Base-by-base conservation (phyloP, 2,329 filamentous ascomycete genomes). In the Colletotrichum liaoningense region DNA sequence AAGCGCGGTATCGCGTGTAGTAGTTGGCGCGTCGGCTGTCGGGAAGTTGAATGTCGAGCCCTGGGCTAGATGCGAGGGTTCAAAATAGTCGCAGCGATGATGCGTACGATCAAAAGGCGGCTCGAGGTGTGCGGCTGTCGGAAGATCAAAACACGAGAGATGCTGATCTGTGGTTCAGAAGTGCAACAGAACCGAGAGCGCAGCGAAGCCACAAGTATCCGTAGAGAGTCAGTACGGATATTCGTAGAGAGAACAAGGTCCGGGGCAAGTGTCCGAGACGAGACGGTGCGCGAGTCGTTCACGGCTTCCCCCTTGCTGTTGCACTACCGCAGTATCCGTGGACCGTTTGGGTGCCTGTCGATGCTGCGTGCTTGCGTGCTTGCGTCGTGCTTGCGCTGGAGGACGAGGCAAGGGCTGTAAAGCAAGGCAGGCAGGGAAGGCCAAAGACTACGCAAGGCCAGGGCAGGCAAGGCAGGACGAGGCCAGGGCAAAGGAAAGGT, bases 281-380 rank as follows among this genome's bases (percentile, higher is more conserved):
- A 72, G 66, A 59, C 59, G 35, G 30, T 59, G 58, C 69, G 66
- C 69, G 69, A 72, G 69, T 72, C 69, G 69, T 46, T 69, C n/a
- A 54, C 22, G 1, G 22, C 24, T 28, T 38, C 35, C 19, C 24
- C 38, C 55, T 49, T 38, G 12, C 38, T 59, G n/a, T 52, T 35
- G 33, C 59, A 42, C 26, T 52, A 49, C 60, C 59, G 60, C 60
- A 52, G 14, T 24, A 26, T 35, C 60, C 19, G 60, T 22, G 14
- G 16, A n/a, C 24, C 11, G 24, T 24, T 12, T 30, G 11, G 38
- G 24, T 12, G 42, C 42, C 42, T 49, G 42, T 49, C 42, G 42
- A 49, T 49, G 42, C 16, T 49, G 42, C 16, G 42, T 49, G 42
- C 7, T n/a, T 26, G 54, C 54, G 54, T 49, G 19, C 42, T 49